These are phyloP conservation scores for Fusarium denticulatum DNA, from an alignment of 2,329 filamentous ascomycete species.

Conservation along the genomic window DNA sequence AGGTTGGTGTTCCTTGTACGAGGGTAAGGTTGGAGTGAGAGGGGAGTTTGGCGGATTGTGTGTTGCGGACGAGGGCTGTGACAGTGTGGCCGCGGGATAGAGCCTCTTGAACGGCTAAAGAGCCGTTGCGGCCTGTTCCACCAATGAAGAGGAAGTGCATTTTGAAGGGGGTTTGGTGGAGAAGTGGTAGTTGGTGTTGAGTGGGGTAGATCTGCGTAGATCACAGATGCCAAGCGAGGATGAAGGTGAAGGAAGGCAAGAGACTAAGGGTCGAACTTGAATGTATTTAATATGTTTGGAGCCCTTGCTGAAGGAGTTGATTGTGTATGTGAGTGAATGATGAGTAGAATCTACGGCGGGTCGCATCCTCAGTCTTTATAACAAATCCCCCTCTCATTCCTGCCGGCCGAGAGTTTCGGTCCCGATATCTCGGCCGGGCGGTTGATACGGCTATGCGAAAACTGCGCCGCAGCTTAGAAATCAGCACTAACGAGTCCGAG, in stretches of 20 bases:
- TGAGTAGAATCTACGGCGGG: accelerated
- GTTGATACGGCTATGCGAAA: neutral
- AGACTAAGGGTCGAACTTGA: too few relatives aligned
- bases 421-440: neutral
- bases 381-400: accelerated
- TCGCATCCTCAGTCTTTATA: slow-evolving; percentile 15
- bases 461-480: neutral
- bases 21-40: slow-evolving; percentile 14
- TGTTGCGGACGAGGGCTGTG: slow-evolving; percentile 17
- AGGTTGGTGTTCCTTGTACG: slow-evolving; percentile 12
- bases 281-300: accelerated
- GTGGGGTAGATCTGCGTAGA: neutral
- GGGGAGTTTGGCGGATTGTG: neutral
- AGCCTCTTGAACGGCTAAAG: slow-evolving; percentile 14
- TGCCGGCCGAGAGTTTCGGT: slow-evolving; percentile 1
- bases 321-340: neutral
- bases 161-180: neutral
- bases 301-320: accelerated
- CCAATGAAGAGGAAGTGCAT: slow-evolving; percentile 33
- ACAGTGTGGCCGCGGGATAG: slow-evolving; percentile 13
- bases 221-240: neutral
- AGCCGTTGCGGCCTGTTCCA: slow-evolving; percentile 30
- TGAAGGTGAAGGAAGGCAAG: too few relatives aligned
- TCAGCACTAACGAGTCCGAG: neutral
- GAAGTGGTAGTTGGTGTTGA: neutral